Percentiles rank a stretch among this genome's conserved stretches.
Conservation (phyloP, 2,329 filamentous ascomycete genomes). For the Graphilbum fragrans region DNA sequence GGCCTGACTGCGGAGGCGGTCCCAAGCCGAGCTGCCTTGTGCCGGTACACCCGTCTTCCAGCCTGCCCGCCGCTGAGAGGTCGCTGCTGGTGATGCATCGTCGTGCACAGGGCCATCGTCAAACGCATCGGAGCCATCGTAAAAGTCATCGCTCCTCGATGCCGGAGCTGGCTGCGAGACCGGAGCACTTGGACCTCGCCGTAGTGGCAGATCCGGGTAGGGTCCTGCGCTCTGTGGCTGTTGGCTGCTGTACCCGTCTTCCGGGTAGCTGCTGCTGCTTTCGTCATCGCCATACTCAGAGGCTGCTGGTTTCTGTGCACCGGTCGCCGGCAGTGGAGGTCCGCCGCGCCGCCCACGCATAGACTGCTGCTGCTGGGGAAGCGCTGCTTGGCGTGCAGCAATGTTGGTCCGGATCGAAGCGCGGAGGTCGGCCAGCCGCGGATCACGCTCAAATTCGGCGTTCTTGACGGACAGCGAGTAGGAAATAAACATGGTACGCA, state of each 20-base stretch:
- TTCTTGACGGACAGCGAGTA: slow-evolving; percentile 4
- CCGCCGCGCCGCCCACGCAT: no score
- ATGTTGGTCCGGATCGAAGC: neutral
- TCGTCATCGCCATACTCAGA: neutral
- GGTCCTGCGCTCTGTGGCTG: neutral
- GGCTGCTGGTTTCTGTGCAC: neutral
- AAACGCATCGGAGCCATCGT: neutral
- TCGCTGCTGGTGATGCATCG: slow-evolving; percentile 11
- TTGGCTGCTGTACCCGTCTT: neutral
- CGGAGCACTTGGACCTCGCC: neutral
- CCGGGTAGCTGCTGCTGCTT: neutral
- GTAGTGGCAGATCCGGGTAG: neutral
- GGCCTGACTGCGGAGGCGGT: slow-evolving; percentile 9
- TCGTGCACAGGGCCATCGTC: slow-evolving; percentile 5
- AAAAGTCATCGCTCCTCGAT: neutral
- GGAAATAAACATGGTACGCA: slow-evolving; percentile 4
- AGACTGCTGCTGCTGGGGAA: neutral
- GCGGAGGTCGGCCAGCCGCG: slow-evolving; percentile 7
- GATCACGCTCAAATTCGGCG: slow-evolving; percentile 4
- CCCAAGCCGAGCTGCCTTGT: slow-evolving; percentile 10
- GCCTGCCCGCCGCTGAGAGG: slow-evolving; percentile 2
- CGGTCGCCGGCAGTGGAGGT: neutral
- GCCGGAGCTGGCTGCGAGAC: neutral
- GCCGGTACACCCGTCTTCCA: neutral
- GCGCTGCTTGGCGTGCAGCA: neutral